Base-by-base conservation (phyloP, 2,329 filamentous ascomycete species). In the Ustulina deusta region DNA sequence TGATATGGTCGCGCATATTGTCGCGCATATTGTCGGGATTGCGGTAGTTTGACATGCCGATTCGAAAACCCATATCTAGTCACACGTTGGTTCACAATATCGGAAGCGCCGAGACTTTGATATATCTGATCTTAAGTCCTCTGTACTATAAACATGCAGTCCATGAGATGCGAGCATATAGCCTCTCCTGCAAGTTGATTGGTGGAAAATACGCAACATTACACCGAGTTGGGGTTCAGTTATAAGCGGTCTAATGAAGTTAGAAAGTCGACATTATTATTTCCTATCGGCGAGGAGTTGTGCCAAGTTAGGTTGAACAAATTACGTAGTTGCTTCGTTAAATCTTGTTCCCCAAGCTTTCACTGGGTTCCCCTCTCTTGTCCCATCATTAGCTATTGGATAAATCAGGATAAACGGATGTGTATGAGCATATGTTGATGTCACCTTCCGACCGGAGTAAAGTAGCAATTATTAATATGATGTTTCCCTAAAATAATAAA, bases 391-490 rank as follows among this genome's bases (percentile, higher is more conserved):
- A 54, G 57, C 38, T 25, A 51, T 55, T 60, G 67, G 67, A 49
- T 64, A 69, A 69, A 69, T 67, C 46, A n/a, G 64, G 67, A 46
- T 67, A 69, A 69, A 63, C 56, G 15, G 59, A 20, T 25, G 36
- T 34, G 34, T 20, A 7, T 10, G 5, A 63, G 36, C 49, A 42
- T 27, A 36, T 29, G 34, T 27, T 54, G 22, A 34, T 42, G 52
- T 60, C 52, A 65, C 49, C 42, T 52, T 60, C 49, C 54, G 44
- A 44, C 36, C 38, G 29, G 22, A 38, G 60, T 48, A 51, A 56
- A 32, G 49, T 22, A 34, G 49, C 13, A 44, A 25, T 46, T 20
- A 27, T 10, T 5, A 46, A 51, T 48, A 5, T n/a, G 6, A 36
- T 42, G 6, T 17, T 56, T 46, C 10, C 13, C n/a, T 40, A 34